Evolutionary conservation across 495 filamentous ascomycete genomes (phyloP).

Genomic region (Penicillium riverlandense): DNA sequence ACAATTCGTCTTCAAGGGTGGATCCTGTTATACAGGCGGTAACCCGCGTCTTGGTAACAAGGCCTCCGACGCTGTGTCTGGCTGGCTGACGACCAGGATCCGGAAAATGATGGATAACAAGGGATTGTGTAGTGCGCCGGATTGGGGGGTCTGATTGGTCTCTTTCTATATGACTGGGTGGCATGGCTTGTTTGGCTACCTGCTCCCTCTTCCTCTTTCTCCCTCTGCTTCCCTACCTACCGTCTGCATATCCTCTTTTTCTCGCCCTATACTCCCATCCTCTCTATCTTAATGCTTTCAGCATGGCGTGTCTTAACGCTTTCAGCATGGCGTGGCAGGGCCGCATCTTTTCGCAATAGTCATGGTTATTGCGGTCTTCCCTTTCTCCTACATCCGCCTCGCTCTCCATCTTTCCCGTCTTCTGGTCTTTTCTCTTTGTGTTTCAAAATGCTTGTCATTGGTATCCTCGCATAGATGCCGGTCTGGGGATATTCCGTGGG

Average conservation of each 20-base stretch:
- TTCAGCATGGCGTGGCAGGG: no score
- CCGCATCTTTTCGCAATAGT: no score
- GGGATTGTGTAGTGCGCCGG: slow-evolving; percentile 23
- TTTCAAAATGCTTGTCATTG: no score
- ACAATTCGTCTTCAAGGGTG: slow-evolving; percentile 30
- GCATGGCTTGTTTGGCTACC: no score
- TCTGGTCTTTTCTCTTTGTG: no score
- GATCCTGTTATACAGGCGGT: slow-evolving; percentile 24
- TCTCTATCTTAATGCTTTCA: neutral
- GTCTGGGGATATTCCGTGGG: no score
- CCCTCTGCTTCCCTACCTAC: neutral
- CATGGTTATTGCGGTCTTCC: no score
- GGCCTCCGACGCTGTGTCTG: slow-evolving; percentile 20
- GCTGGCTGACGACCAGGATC: slow-evolving; percentile 29
- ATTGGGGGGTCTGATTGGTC: slow-evolving; percentile 23
- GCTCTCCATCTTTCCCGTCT: no score
- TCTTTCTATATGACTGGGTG: neutral
- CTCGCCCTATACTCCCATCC: neutral
- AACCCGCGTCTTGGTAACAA: slow-evolving; percentile 26
- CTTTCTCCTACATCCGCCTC: no score
- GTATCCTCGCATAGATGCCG: no score
- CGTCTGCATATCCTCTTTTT: neutral
- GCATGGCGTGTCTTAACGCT: no score
- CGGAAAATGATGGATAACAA: slow-evolving; percentile 23
- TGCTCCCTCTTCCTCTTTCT: neutral